Percentiles rank a stretch among this genome's conserved stretches.
Evolutionary conservation across 2,329 filamentous ascomycete genomes (phyloP).

Genomic region (Alternaria longipes): DNA sequence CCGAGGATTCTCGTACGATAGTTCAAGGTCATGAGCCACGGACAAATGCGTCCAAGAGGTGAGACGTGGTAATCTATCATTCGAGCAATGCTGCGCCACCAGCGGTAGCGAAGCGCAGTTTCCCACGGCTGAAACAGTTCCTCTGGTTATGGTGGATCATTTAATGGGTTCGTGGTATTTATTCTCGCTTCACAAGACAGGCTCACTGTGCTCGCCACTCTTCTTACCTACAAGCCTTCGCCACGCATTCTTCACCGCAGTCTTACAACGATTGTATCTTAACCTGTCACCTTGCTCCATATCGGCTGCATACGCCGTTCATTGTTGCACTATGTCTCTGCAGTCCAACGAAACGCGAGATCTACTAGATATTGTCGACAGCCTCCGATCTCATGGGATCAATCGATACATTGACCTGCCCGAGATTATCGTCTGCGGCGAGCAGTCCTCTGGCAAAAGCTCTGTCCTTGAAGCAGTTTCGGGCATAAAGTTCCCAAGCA

Average conservation of each 20-base stretch:
- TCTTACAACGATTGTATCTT: too few species aligned
- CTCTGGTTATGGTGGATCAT: too few species aligned
- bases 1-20: too few species aligned
- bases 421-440: conserved; percentile 49
- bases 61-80: background rate
- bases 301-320: too few species aligned
- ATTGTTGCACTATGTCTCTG: background rate
- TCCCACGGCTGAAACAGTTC: background rate
- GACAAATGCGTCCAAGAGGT: background rate
- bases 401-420: conserved; percentile 40
- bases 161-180: too few species aligned
- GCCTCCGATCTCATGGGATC: conserved; percentile 56
- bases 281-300: too few species aligned
- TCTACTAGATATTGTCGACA: conserved; percentile 63
- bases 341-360: background rate
- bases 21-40: background rate
- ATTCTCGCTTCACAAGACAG: rapidly evolving
- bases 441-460: conserved; percentile 39
- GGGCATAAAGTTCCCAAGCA: conserved; percentile 65
- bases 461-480: conserved; percentile 52
- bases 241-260: too few species aligned
- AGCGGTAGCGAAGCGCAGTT: background rate
- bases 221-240: background rate
- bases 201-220: background rate
- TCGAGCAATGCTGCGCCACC: background rate